These are phyloP conservation scores for Coemansia sp. DNA, from an alignment of 192 early-diverging fungal genomes.

Conservation along the genomic window DNA sequence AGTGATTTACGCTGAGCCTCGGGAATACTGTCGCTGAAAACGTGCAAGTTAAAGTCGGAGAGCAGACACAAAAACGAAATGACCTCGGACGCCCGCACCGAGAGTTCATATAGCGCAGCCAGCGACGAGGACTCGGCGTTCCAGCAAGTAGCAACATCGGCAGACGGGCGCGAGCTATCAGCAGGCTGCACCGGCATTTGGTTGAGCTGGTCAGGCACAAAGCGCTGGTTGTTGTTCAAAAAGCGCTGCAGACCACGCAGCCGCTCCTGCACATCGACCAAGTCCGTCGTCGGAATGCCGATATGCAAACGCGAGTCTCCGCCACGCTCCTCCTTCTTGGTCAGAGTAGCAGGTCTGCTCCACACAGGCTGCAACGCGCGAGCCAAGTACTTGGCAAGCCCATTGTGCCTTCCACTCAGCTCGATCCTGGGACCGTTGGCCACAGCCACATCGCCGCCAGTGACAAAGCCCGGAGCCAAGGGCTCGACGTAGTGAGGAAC, in stretches of 20 bases:
- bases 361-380: conserved; percentile 77
- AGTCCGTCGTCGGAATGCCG: conserved; percentile 32
- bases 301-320: conserved; percentile 32
- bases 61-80: conserved; percentile 70
- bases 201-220: conserved; percentile 57
- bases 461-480: not conserved
- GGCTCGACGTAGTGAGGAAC: conserved; percentile 42
- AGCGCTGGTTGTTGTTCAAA: conserved; percentile 53
- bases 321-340: conserved; percentile 2
- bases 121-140: conserved; percentile 64
- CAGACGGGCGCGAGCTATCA: conserved; percentile 35
- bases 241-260: conserved; percentile 56
- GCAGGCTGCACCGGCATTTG: conserved; percentile 53
- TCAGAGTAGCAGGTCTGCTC: conserved; percentile 51
- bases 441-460: not conserved
- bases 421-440: conserved; percentile 37
- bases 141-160: conserved; percentile 56
- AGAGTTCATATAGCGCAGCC: conserved; percentile 60
- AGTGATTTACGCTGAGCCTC: conserved; percentile 55
- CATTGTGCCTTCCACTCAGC: conserved; percentile 76
- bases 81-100: conserved; percentile 63
- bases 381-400: conserved; percentile 73
- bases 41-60: conserved; percentile 66
- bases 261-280: conserved; percentile 52
- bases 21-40: conserved; percentile 53